Conservation (phyloP, 164 flowering plant genomes). For the Cinnamomum chago region DNA sequence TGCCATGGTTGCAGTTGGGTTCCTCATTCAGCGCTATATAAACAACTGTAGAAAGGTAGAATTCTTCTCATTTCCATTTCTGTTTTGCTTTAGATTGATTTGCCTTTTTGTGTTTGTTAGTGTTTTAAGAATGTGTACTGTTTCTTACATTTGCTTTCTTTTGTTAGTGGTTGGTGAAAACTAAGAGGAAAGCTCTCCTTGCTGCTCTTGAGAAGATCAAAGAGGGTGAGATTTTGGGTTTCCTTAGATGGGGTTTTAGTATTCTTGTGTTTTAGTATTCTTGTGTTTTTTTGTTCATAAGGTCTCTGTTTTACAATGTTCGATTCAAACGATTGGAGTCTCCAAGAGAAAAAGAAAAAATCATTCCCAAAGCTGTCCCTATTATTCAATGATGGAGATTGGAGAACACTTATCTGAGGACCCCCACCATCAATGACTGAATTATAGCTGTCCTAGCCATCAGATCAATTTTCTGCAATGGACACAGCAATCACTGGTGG, state of each 20-base stretch:
- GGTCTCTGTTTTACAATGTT: no score
- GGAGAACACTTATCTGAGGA: no score
- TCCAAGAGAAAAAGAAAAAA: no score
- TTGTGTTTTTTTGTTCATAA: no score
- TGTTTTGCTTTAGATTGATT: background rate
- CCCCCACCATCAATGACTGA: no score
- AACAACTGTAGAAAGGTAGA: slow-evolving; percentile 47
- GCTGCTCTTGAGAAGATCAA: slow-evolving; percentile 81
- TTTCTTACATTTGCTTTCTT: background rate
- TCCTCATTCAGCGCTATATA: slow-evolving; percentile 43
- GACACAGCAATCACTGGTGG: no score
- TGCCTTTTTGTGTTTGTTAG: background rate
- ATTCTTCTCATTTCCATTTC: background rate
- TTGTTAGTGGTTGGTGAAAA: slow-evolving; percentile 63
- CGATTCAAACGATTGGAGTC: no score
- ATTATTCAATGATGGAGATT: no score
- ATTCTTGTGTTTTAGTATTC: no score
- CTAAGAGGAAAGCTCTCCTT: slow-evolving; percentile 68
- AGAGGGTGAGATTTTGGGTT: slow-evolving; percentile 44
- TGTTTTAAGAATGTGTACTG: background rate
- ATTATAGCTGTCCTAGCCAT: no score
- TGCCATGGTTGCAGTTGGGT: slow-evolving; percentile 57
- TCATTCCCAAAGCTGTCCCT: no score
- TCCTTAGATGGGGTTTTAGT: background rate
- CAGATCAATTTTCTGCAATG: no score